Conservation (phyloP, 2,329 filamentous ascomycete genomes). For the Neoscytalidium dimidiatum region DNA sequence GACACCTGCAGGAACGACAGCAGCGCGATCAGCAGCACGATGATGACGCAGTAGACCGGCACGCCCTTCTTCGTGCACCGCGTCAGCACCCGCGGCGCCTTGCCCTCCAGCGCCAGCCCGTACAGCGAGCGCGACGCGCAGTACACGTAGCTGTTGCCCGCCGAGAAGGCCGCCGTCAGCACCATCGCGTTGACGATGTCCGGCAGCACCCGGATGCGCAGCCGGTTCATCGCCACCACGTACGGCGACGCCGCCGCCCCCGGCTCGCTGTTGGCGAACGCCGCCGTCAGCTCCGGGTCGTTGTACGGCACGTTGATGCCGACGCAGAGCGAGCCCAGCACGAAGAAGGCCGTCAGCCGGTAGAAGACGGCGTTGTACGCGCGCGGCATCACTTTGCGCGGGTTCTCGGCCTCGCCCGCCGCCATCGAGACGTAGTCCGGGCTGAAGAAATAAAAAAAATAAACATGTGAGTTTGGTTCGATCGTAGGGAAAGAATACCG, state of each 20-base stretch:
- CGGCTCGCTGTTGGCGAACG: constrained; percentile 60
- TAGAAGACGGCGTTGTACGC: constrained; percentile 76
- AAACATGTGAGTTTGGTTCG: background rate
- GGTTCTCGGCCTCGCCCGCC: constrained; percentile 74
- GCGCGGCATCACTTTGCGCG: constrained; percentile 69
- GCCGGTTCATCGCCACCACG: constrained; percentile 48
- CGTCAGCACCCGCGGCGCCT: constrained; percentile 46
- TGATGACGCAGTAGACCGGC: constrained; percentile 46
- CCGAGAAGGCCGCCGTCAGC: constrained; percentile 75
- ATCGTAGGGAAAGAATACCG: constrained; percentile 68
- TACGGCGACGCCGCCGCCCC: constrained; percentile 65
- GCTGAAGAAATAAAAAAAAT: background rate
- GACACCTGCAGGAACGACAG: constrained; percentile 72
- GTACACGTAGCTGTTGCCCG: constrained; percentile 76
- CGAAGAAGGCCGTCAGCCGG: constrained; percentile 68
- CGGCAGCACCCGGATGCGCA: constrained; percentile 48
- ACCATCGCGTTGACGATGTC: constrained; percentile 76
- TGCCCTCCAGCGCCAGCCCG: constrained; percentile 57
- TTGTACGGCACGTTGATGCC: constrained; percentile 69
- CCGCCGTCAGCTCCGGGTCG: constrained; percentile 61
- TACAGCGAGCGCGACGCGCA: constrained; percentile 70
- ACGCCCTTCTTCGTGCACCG: constrained; percentile 46
- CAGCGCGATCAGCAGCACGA: constrained; percentile 57
- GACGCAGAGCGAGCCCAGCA: constrained; percentile 72
- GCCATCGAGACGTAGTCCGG: constrained; percentile 78